A percentile compares a stretch with the other conserved stretches of the same genome.
phyloP scores from a whole-genome alignment of 768 basidiomycete species.

The Myochromella boudieri region DNA sequence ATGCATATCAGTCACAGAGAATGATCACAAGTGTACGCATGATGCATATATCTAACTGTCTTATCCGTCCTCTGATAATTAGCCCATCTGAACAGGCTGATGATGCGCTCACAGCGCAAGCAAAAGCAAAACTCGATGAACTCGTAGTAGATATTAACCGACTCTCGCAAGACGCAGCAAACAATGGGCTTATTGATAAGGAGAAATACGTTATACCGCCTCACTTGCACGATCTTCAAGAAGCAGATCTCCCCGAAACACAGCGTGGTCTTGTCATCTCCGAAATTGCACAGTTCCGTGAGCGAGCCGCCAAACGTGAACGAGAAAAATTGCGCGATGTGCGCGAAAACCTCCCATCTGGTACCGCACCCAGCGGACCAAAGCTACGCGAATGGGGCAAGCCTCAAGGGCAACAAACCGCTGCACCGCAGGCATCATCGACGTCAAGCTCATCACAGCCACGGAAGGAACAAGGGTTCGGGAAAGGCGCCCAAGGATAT shows the following conservation, averaged over 20 bases:
- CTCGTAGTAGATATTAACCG: slow-evolving; percentile 73
- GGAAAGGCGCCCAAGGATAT: slow-evolving; percentile 74
- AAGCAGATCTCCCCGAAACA: slow-evolving; percentile 95
- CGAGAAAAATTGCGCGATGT: slow-evolving; percentile 86
- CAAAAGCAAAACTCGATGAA: slow-evolving; percentile 63
- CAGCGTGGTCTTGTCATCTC: slow-evolving; percentile 90
- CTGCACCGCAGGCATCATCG: slow-evolving; percentile 27
- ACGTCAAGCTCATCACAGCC: slow-evolving; percentile 28
- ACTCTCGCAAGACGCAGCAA: slow-evolving; percentile 71
- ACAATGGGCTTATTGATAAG: slow-evolving; percentile 72
- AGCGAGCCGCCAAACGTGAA: slow-evolving; percentile 89
- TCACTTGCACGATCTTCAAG: slow-evolving; percentile 95
- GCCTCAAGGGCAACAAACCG: slow-evolving; percentile 34
- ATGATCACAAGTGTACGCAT: slow-evolving; percentile 78
- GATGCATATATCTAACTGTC: not conserved
- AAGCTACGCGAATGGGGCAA: slow-evolving; percentile 82
- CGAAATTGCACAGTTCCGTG: slow-evolving; percentile 95
- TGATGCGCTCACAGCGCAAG: slow-evolving; percentile 60
- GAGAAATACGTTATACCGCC: slow-evolving; percentile 91
- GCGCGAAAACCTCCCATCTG: slow-evolving; percentile 52
- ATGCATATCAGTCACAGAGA: slow-evolving; percentile 78
- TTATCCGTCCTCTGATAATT: not conserved
- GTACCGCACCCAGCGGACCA: slow-evolving; percentile 65
- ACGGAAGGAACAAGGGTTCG: slow-evolving; percentile 49
- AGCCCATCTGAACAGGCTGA: slow-evolving; percentile 51